A percentile compares a stretch with the other conserved stretches of the same genome.
Conservation (phyloP, 345 rosid species). For the Citrus unshiu region DNA sequence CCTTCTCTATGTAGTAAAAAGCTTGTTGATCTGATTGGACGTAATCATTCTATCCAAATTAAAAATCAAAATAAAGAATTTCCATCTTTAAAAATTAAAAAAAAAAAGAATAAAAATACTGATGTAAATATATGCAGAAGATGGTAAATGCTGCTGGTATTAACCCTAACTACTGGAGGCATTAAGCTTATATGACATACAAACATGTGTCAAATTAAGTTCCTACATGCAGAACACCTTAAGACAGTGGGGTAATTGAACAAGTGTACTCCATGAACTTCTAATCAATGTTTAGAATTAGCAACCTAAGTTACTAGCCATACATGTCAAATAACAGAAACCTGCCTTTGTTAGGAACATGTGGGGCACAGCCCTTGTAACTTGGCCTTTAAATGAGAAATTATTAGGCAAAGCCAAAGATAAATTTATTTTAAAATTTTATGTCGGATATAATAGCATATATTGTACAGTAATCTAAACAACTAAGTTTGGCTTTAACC, state of each 20-base stretch:
- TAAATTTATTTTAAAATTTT: background rate
- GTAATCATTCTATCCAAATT: slow-evolving; percentile 54
- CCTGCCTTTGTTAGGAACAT: background rate
- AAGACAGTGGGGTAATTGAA: background rate
- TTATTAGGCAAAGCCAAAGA: background rate
- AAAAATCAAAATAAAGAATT: background rate
- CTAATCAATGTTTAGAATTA: background rate
- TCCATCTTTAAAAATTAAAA: background rate
- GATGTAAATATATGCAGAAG: background rate
- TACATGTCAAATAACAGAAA: background rate
- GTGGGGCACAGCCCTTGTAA: background rate
- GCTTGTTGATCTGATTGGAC: slow-evolving; percentile 88
- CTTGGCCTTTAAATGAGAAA: background rate
- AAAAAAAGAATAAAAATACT: background rate
- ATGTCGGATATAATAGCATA: background rate
- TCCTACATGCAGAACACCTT: background rate
- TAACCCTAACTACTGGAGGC: background rate
- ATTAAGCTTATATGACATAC: background rate
- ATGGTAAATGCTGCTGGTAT: background rate
- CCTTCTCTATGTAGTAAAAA: slow-evolving; percentile 83
- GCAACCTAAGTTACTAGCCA: background rate
- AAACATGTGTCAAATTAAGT: background rate
- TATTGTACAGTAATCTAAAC: background rate
- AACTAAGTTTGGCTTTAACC: background rate
- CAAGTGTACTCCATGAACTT: background rate